These are phyloP conservation scores for Xylaria sp. DNA, from an alignment of 2,329 filamentous ascomycete genomes.

Conservation along the genomic window DNA sequence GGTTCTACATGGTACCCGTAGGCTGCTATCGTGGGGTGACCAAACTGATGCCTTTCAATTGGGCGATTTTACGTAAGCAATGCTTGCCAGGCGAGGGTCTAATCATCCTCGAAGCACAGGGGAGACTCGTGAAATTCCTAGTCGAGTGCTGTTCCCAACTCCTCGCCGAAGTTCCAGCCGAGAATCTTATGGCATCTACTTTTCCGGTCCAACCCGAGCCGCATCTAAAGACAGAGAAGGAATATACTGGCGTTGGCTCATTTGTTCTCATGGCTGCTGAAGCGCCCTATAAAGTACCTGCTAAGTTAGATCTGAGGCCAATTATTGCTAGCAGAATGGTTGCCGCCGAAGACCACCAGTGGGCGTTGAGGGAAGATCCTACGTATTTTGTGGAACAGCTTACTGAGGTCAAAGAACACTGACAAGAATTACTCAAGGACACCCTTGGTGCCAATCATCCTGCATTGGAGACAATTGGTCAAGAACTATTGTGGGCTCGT, in stretches of 20 bases:
- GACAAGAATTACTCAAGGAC: too few relatives aligned
- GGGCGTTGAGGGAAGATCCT: conserved; percentile 54
- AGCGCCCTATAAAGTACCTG: too few relatives aligned
- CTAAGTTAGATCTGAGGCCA: conserved; percentile 5
- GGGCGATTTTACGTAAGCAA: background rate
- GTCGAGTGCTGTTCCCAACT: background rate
- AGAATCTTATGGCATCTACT: background rate
- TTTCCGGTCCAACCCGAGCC: conserved; percentile 49
- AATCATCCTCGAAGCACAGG: background rate
- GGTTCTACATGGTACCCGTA: conserved; percentile 26
- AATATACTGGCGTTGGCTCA: too few relatives aligned
- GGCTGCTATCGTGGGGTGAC: too few relatives aligned
- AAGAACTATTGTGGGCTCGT: too few relatives aligned
- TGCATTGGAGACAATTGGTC: too few relatives aligned
- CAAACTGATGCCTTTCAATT: too few relatives aligned
- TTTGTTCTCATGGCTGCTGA: too few relatives aligned
- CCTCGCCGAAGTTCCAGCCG: too few relatives aligned
- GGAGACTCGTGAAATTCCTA: background rate
- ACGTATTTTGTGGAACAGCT: too few relatives aligned
- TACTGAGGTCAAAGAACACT: conserved; percentile 47
- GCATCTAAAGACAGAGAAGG: too few relatives aligned
- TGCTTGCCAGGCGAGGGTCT: background rate
- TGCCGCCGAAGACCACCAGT: conserved; percentile 63
- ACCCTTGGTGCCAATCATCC: too few relatives aligned
- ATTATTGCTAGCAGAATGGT: conserved; percentile 55